These are phyloP conservation scores for Inga oerstediana DNA, from an alignment of 306 rosid species.

Conservation along the genomic window DNA sequence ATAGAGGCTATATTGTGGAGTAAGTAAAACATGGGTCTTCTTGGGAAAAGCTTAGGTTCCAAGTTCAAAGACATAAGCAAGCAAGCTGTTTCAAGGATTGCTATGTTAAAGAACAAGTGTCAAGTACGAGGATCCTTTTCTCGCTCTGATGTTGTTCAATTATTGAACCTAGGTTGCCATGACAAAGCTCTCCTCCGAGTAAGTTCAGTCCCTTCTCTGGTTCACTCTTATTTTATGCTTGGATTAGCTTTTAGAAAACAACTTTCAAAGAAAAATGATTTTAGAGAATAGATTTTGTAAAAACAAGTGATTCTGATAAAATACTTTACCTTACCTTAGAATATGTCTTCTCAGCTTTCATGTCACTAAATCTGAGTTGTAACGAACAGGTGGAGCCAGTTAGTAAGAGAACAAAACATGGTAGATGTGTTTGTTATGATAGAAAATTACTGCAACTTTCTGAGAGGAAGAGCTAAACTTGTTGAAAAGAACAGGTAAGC, in stretches of 20 bases:
- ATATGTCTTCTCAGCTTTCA: background rate
- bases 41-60: slow-evolving; percentile 52
- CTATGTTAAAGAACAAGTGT: slow-evolving; percentile 59
- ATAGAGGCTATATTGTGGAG: background rate
- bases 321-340: background rate
- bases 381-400: slow-evolving; percentile 62
- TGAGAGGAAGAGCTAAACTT: slow-evolving; percentile 45
- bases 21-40: slow-evolving; percentile 53
- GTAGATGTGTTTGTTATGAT: slow-evolving; percentile 57
- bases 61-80: slow-evolving; percentile 49
- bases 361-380: slow-evolving; percentile 3
- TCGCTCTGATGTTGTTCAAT: slow-evolving; percentile 53
- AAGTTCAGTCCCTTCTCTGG: background rate
- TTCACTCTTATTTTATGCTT: background rate
- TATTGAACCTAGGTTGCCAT: slow-evolving; percentile 61
- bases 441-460: slow-evolving; percentile 50
- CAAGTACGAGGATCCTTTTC: slow-evolving; percentile 53
- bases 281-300: too few species aligned
- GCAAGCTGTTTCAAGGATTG: slow-evolving; percentile 55
- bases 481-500: slow-evolving; percentile 52
- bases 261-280: too few species aligned
- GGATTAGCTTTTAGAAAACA: too few species aligned
- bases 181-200: slow-evolving; percentile 70
- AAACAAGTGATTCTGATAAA: too few species aligned
- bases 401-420: slow-evolving; percentile 60